Base-by-base conservation (phyloP, 345 rosid genomes). In the Eucalyptus marginata region DNA sequence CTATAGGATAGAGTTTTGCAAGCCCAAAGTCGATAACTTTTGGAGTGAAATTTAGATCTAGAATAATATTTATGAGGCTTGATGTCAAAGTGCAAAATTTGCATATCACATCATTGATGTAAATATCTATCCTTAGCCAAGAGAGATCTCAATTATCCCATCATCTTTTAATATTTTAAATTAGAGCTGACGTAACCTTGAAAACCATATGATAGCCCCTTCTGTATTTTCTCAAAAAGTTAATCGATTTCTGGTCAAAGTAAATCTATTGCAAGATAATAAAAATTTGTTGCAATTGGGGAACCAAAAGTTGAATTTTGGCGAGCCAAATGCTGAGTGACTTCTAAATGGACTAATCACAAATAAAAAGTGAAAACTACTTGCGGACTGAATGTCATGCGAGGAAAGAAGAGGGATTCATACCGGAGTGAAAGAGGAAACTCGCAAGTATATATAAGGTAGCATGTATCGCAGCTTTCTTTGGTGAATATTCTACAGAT, bases 1-100 rank as follows among this genome's bases (percentile, higher is more conserved):
- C 2, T 0, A 3, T 0, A 7, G 5, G 76, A n/a, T 64, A 14
- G 8, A 64, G 40, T n/a, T 5, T 64, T 64, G 40, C 40, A 7
- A 64, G 36, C 8, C 76, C 40, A 14, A 64, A 64, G 40, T 64
- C 20, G 2, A 1, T 13, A 66, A 66, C 3, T 66, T 66, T 66
- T 0, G 0, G 40, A 31, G 22, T 31, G 10, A 66, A n/a, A 66
- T n/a, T 66, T 66, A n/a, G 22, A n/a, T 66, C 10, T 15, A 7
- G 79, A n/a, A 66, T 6, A 15, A 14, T 66, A 4, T n/a, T n/a
- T 66, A 3, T 66, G 20, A 66, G 79, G 40, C 40, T 66, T 66
- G 22, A 66, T 66, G 9, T 66, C 79, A 31, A n/a, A n/a, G n/a
- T n/a, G n/a, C n/a, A n/a, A n/a, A n/a, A n/a, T n/a, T n/a, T n/a